Conservation (phyloP, 768 basidiomycete genomes). For the Cyclocybe aegerita region DNA sequence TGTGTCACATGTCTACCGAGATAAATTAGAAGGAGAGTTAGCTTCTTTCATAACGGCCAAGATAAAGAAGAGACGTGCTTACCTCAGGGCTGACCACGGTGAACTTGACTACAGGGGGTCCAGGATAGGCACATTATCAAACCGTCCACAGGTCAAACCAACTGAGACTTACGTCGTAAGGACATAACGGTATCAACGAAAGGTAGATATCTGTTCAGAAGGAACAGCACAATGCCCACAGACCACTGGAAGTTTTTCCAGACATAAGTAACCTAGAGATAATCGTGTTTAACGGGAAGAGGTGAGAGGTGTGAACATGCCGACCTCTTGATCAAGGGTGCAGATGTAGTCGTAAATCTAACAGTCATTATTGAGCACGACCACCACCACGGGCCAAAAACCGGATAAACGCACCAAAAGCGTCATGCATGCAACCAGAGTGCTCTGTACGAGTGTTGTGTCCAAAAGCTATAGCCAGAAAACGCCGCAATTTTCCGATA, state of each 20-base stretch:
- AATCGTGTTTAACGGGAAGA: no score
- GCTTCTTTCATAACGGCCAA: no score
- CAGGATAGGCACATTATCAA: not conserved
- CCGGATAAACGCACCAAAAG: slow-evolving; percentile 16
- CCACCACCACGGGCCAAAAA: no score
- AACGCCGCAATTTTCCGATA: no score
- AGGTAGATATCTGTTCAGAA: slow-evolving; percentile 35
- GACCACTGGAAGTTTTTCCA: slow-evolving; percentile 23
- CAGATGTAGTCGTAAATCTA: slow-evolving; percentile 32
- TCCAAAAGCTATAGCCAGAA: slow-evolving; percentile 17
- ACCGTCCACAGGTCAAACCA: not conserved
- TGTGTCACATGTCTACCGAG: slow-evolving; percentile 17
- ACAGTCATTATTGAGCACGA: no score
- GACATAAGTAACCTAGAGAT: slow-evolving; percentile 25
- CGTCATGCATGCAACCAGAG: slow-evolving; percentile 19
- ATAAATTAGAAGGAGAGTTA: not conserved
- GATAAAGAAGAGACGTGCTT: not conserved
- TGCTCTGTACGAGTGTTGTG: slow-evolving; percentile 17
- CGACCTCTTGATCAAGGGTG: slow-evolving; percentile 30
- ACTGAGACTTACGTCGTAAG: slow-evolving; percentile 21
- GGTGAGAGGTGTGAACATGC: no score
- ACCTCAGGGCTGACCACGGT: slow-evolving; percentile 14
- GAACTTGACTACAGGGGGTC: slow-evolving; percentile 6
- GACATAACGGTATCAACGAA: slow-evolving; percentile 33
- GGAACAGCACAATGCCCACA: slow-evolving; percentile 28